Evolutionary conservation across 208 protist genomes (phyloP).

Genomic region (Vickermania ingenoplastis): DNA sequence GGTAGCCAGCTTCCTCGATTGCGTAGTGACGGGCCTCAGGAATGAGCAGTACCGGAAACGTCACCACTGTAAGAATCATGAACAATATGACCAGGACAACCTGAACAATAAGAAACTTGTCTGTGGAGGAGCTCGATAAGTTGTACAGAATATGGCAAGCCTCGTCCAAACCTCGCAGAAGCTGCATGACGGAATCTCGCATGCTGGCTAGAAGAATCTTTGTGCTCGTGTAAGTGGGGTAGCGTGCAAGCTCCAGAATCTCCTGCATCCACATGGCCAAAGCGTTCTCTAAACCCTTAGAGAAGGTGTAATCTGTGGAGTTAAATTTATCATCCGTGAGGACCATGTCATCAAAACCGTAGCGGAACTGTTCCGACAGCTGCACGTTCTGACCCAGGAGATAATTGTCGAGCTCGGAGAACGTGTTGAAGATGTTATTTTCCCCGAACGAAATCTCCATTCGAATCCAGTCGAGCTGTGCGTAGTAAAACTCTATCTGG

Average conservation of each 20-base stretch:
- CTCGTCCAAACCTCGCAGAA: conserved; percentile 8
- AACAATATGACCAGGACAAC: conserved; percentile 2
- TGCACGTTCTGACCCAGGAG: conserved; percentile 1
- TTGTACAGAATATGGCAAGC: neutral
- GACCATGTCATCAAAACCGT: conserved; percentile 6
- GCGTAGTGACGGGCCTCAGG: conserved; percentile 5
- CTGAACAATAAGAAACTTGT: conserved; percentile 1
- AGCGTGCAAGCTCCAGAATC: conserved; percentile 1
- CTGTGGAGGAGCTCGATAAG: neutral
- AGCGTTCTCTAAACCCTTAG: conserved; percentile 4
- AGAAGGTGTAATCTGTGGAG: conserved; percentile 4
- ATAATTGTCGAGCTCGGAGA: neutral
- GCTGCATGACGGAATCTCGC: conserved; percentile 9
- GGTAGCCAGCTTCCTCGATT: conserved; percentile 11
- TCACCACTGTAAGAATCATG: neutral
- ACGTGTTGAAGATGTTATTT: neutral
- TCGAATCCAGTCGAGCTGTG: neutral
- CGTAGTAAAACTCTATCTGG: neutral
- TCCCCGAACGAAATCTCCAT: neutral
- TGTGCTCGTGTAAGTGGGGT: neutral
- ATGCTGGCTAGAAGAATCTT: neutral
- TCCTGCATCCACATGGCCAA: conserved; percentile 6
- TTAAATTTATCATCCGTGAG: neutral
- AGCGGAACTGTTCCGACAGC: conserved; percentile 3
- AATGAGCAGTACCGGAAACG: conserved; percentile 5